Evolutionary conservation across 2,329 filamentous ascomycete genomes (phyloP).

Genomic region (Pyricularia grisea): DNA sequence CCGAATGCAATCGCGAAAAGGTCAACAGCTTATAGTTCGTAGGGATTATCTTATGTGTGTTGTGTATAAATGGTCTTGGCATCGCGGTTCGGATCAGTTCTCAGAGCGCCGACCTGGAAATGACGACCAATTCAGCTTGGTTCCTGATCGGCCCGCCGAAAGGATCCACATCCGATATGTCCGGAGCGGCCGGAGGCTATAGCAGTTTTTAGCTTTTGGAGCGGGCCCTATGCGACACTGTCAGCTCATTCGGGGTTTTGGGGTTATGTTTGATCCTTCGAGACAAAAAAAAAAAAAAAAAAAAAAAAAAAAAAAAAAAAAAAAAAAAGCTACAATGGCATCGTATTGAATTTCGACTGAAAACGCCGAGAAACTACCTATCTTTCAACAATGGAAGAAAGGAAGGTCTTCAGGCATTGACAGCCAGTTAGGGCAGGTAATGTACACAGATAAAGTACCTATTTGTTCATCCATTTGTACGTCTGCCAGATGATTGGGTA

Average conservation of each 20-base stretch:
- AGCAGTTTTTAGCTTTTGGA: neutral
- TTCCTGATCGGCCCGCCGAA: neutral
- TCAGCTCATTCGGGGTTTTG: neutral
- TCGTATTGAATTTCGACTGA: too few species aligned
- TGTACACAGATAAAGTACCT: too few species aligned
- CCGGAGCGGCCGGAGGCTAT: neutral
- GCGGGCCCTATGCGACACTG: neutral
- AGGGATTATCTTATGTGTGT: neutral
- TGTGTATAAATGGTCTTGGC: neutral
- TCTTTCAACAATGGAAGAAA: too few species aligned
- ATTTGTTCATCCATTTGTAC: too few species aligned
- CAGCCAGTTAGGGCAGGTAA: too few species aligned
- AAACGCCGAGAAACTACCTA: too few species aligned
- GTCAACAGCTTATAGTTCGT: neutral
- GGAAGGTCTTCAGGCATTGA: too few species aligned
- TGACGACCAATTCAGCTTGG: neutral
- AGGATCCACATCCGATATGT: neutral
- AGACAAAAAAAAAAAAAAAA: too few species aligned
- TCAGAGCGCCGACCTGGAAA: neutral
- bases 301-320: too few species aligned
- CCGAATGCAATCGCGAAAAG: neutral
- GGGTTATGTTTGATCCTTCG: neutral
- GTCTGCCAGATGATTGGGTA: too few species aligned
- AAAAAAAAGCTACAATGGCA: too few species aligned
- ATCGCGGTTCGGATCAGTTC: neutral